phyloP scores from a whole-genome alignment of 768 basidiomycete genomes.

The Mycena rebaudengoi region DNA sequence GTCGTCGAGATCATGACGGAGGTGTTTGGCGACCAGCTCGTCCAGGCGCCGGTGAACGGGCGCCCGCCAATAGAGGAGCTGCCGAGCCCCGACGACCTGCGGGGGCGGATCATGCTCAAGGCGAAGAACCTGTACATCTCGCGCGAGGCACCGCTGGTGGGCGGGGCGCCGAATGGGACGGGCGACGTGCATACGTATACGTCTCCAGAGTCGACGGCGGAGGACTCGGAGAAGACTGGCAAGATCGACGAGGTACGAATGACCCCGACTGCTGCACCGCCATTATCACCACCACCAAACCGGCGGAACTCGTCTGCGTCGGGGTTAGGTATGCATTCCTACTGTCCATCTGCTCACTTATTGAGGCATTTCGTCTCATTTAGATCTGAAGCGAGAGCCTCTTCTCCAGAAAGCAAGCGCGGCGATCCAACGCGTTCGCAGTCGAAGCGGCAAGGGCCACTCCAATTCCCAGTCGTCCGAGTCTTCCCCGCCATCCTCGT shows the following conservation, averaged over 20 bases:
- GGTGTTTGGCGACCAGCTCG: slow-evolving; percentile 54
- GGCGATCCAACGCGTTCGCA: slow-evolving; percentile 27
- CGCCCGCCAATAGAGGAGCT: slow-evolving; percentile 59
- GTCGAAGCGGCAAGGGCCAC: slow-evolving; percentile 18
- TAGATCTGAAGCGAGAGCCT: slow-evolving; percentile 2
- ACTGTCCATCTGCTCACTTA: not conserved
- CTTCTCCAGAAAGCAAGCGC: slow-evolving; percentile 25
- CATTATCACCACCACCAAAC: not conserved
- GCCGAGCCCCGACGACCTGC: slow-evolving; percentile 91
- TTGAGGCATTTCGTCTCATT: not conserved
- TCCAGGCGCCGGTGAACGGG: slow-evolving; percentile 46
- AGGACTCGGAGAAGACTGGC: slow-evolving; percentile 21
- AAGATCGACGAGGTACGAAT: not conserved
- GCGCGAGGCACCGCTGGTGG: not conserved
- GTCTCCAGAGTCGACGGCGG: slow-evolving; percentile 24
- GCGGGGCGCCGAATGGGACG: slow-evolving; percentile 14
- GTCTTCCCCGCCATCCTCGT: slow-evolving; percentile 24
- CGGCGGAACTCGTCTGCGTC: not conserved
- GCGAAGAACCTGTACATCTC: slow-evolving; percentile 42
- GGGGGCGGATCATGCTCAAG: slow-evolving; percentile 85
- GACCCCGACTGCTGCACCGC: too few species aligned
- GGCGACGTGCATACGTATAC: slow-evolving; percentile 28
- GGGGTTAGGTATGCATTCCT: not conserved
- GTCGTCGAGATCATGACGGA: slow-evolving; percentile 56
- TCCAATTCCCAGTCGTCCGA: slow-evolving; percentile 18